Percentiles rank a stretch among this genome's conserved stretches.
phyloP scores from a whole-genome alignment of 768 basidiomycete species.

The Suillus fuscotomentosus region DNA sequence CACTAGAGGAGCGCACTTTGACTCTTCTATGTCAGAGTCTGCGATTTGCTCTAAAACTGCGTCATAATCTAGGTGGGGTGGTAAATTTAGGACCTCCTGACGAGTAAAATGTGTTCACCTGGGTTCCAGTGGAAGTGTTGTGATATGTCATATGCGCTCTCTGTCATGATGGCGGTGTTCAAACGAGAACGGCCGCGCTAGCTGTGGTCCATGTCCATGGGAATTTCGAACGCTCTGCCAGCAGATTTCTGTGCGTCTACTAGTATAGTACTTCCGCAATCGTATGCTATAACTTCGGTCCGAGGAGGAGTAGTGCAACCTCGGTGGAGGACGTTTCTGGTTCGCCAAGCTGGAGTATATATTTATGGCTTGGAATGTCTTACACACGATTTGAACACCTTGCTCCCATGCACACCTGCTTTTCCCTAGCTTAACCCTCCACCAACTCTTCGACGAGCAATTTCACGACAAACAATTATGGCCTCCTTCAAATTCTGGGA shows the following conservation, averaged over 20 bases:
- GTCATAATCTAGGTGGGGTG: conserved; percentile 50
- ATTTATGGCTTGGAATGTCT: background rate
- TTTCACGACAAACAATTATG: conserved; percentile 4
- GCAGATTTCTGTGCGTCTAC: background rate
- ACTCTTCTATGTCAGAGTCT: conserved; percentile 64
- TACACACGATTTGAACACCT: background rate
- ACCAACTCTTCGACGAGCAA: conserved; percentile 15
- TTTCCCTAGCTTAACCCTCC: background rate
- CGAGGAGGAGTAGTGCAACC: background rate
- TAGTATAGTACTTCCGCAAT: background rate
- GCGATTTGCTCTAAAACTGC: conserved; percentile 59
- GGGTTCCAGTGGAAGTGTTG: conserved; percentile 47
- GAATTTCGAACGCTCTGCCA: conserved; percentile 4
- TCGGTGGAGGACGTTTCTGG: background rate
- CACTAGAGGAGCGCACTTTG: conserved; percentile 23
- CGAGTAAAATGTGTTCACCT: conserved; percentile 35
- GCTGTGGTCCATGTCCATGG: background rate
- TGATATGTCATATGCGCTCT: conserved; percentile 12
- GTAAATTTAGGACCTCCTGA: conserved; percentile 3
- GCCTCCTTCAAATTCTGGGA: background rate
- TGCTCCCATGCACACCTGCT: conserved; percentile 1
- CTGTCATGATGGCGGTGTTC: conserved; percentile 10
- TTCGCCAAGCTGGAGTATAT: background rate
- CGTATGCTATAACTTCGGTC: background rate
- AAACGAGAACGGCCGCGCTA: background rate